phyloP scores from a whole-genome alignment of 495 filamentous ascomycete genomes.

The Penicillium odoratum region DNA sequence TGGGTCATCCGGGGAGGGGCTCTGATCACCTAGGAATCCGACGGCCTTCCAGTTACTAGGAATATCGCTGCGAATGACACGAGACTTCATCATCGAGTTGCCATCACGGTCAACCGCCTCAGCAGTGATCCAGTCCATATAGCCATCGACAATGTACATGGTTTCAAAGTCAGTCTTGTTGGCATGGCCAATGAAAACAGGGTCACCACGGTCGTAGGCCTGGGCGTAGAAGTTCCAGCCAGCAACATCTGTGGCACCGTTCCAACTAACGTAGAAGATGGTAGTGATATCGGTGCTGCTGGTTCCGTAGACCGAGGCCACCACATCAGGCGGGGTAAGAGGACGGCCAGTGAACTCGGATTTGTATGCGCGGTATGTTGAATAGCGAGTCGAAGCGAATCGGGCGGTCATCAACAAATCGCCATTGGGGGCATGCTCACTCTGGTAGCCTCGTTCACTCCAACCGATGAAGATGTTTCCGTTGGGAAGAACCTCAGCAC shows the following conservation, averaged over 20 bases:
- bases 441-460: slow-evolving; percentile 57
- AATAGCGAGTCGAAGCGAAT: slow-evolving; percentile 38
- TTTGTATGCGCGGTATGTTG: slow-evolving; percentile 46
- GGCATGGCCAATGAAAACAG: slow-evolving; percentile 35
- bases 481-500: slow-evolving; percentile 54
- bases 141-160: slow-evolving; percentile 45
- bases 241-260: slow-evolving; percentile 47
- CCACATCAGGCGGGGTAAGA: slow-evolving; percentile 32
- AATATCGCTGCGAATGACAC: slow-evolving; percentile 25
- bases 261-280: slow-evolving; percentile 49
- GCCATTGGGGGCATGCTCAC: slow-evolving; percentile 56
- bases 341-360: slow-evolving; percentile 40
- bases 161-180: slow-evolving; percentile 45
- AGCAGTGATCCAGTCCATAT: slow-evolving; percentile 39
- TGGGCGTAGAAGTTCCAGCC: slow-evolving; percentile 43
- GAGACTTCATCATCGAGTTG: slow-evolving; percentile 33
- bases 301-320: slow-evolving; percentile 40
- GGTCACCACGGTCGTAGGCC: slow-evolving; percentile 23
- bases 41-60: slow-evolving; percentile 38
- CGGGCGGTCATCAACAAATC: slow-evolving; percentile 48
- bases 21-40: slow-evolving; percentile 29
- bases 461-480: slow-evolving; percentile 59
- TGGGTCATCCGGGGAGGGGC: slow-evolving; percentile 36
- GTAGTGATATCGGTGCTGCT: slow-evolving; percentile 34
- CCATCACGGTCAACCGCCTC: slow-evolving; percentile 39